Evolutionary conservation across 208 protist genomes (phyloP).

Genomic region (Crithidia sp.): DNA sequence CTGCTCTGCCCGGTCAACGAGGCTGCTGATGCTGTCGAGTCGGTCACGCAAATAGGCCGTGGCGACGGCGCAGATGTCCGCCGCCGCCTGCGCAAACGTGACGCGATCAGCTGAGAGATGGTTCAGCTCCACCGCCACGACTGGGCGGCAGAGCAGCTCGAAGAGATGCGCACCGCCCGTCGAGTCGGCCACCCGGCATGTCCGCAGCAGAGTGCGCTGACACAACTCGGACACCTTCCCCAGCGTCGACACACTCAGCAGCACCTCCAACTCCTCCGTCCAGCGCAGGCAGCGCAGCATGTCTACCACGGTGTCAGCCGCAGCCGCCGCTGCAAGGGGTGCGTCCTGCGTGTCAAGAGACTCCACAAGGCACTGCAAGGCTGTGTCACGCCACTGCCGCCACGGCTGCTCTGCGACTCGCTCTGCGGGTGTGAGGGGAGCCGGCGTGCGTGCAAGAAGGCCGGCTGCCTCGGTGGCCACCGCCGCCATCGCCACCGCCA

Average conservation of each 20-base stretch:
- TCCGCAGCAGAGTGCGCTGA: conserved; percentile 9
- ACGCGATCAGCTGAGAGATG: conserved; percentile 21
- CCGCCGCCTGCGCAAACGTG: conserved; percentile 35
- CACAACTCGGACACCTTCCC: conserved; percentile 5
- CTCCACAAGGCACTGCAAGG: neutral
- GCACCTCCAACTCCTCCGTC: conserved; percentile 26
- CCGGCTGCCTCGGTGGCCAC: conserved; percentile 23
- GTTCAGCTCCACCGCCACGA: conserved; percentile 22
- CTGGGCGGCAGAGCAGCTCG: conserved; percentile 18
- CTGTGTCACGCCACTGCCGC: conserved; percentile 7
- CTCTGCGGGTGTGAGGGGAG: neutral
- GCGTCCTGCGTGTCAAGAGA: neutral
- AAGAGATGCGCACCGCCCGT: neutral
- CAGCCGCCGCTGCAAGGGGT: neutral
- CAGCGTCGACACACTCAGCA: conserved; percentile 14
- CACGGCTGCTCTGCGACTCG: neutral
- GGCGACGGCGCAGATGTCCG: conserved; percentile 37
- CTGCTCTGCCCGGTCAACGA: conserved; percentile 24
- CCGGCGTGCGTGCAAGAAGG: neutral
- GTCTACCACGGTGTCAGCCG: conserved; percentile 14
- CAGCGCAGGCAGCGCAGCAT: conserved; percentile 26
- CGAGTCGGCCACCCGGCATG: conserved; percentile 6
- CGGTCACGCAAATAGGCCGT: conserved; percentile 13
- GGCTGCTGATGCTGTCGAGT: neutral
- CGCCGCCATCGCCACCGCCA: conserved; percentile 22